Conservation (phyloP, 176 grass and related monocot species). For the Triticum dicoccoides region DNA sequence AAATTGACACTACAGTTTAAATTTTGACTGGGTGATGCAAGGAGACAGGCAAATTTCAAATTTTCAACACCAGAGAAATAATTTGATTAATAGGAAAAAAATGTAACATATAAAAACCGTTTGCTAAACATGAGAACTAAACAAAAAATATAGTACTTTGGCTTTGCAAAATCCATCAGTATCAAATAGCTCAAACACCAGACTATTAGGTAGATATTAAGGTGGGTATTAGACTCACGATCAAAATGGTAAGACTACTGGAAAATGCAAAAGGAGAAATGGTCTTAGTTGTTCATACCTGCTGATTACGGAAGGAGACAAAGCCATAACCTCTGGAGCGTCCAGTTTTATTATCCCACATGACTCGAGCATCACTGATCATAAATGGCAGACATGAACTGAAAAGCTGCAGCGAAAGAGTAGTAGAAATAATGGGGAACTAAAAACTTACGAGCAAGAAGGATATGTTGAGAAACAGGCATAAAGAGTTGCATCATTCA, state of each 20-base stretch:
- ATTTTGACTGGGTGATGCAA: background rate
- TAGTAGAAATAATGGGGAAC: constrained; percentile 17
- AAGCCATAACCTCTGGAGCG: constrained; percentile 91
- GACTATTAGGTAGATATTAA: constrained; percentile 18
- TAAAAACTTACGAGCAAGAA: constrained; percentile 83
- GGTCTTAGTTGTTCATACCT: constrained; percentile 42
- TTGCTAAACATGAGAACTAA: background rate
- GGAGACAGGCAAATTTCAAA: background rate
- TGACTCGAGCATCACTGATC: constrained; percentile 79
- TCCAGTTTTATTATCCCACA: constrained; percentile 93
- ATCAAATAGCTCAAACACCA: constrained; percentile 18
- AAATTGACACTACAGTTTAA: background rate
- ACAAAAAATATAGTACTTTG: background rate
- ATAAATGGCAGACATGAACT: constrained; percentile 26
- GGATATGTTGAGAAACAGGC: constrained; percentile 80
- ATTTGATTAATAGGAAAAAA: background rate
- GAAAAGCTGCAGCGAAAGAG: constrained; percentile 12
- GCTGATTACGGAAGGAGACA: constrained; percentile 81
- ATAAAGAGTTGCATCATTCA: constrained; percentile 88
- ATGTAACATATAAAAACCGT: background rate
- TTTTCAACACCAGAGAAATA: background rate
- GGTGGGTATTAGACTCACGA: background rate
- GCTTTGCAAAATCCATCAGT: background rate
- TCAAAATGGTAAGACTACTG: constrained; percentile 11
- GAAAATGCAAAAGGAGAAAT: constrained; percentile 21